Percentiles rank a stretch among this genome's conserved stretches.
Conservation (phyloP, 257 asterid genomes). For the Ajuga chamaepitys region DNA sequence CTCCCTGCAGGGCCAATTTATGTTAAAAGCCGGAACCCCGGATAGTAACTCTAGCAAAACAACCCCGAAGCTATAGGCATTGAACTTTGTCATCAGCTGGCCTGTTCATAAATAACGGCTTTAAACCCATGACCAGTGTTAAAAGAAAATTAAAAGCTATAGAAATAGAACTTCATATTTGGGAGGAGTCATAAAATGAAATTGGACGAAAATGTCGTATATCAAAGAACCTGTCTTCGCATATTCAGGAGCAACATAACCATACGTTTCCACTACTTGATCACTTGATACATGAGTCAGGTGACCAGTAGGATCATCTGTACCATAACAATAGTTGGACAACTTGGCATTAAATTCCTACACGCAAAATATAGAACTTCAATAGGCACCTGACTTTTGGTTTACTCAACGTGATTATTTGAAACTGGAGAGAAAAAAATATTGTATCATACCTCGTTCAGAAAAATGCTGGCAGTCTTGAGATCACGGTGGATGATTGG, state of each 20-base stretch:
- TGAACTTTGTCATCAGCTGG: conserved; percentile 6
- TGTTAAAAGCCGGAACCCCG: not conserved
- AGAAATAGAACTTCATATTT: too few relatives aligned
- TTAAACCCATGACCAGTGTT: not conserved
- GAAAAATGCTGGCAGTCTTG: not conserved
- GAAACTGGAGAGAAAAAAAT: not conserved
- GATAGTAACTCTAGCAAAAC: conserved; percentile 17
- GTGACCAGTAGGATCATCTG: conserved; percentile 3
- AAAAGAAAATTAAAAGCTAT: not conserved
- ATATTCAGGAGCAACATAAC: not conserved
- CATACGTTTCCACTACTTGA: not conserved
- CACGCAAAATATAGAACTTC: not conserved
- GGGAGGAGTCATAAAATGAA: too few relatives aligned
- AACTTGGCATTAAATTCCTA: conserved; percentile 13
- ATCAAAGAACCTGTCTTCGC: not conserved
- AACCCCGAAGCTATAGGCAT: conserved; percentile 15
- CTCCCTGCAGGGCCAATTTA: not conserved
- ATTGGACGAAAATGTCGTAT: not conserved
- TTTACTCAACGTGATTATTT: not conserved
- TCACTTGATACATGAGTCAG: not conserved
- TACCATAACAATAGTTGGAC: conserved; percentile 7
- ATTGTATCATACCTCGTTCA: conserved; percentile 15
- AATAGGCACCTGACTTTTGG: not conserved
- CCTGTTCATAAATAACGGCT: not conserved
- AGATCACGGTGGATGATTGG: conserved; percentile 11